Evolutionary conservation across 1,284 basidiomycete species (phyloP).

Genomic region (Athelia sp.): DNA sequence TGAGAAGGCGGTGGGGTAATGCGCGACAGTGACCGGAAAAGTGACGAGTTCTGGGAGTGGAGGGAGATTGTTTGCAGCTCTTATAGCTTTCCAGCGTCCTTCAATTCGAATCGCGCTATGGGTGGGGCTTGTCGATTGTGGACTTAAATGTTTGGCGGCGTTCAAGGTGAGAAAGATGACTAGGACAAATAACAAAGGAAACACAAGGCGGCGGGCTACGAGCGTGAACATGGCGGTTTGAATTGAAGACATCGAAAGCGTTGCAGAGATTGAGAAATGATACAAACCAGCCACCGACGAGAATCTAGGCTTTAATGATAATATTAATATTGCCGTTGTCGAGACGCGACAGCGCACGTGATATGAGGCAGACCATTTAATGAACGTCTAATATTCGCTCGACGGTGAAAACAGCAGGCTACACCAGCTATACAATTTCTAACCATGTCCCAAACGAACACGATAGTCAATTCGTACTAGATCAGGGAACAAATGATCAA

Average conservation of each 20-base stretch:
- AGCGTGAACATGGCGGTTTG: too few relatives aligned
- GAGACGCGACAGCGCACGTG: too few relatives aligned
- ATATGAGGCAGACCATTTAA: too few relatives aligned
- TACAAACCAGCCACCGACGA: not conserved
- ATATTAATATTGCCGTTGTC: too few relatives aligned
- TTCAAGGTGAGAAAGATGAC: constrained; percentile 13
- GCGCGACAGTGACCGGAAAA: not conserved
- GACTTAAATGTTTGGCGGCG: constrained; percentile 3
- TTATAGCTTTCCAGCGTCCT: constrained; percentile 25
- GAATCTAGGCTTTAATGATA: too few relatives aligned
- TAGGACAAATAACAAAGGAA: constrained; percentile 14
- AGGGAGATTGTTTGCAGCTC: constrained; percentile 20
- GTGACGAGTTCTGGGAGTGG: constrained; percentile 11
- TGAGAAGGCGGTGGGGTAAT: not conserved
- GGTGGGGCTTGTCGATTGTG: not conserved
- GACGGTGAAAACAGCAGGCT: too few relatives aligned
- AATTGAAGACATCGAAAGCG: too few relatives aligned
- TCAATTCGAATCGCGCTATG: constrained; percentile 8
- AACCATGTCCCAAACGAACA: too few relatives aligned
- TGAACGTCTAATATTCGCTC: too few relatives aligned
- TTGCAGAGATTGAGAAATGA: constrained; percentile 2
- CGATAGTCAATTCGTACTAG: too few relatives aligned
- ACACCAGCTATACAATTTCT: too few relatives aligned
- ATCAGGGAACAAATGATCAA: too few relatives aligned
- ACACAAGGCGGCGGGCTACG: constrained; percentile 6